Conservation (phyloP, 2,329 filamentous ascomycete genomes). For the Calycina herbarum region DNA sequence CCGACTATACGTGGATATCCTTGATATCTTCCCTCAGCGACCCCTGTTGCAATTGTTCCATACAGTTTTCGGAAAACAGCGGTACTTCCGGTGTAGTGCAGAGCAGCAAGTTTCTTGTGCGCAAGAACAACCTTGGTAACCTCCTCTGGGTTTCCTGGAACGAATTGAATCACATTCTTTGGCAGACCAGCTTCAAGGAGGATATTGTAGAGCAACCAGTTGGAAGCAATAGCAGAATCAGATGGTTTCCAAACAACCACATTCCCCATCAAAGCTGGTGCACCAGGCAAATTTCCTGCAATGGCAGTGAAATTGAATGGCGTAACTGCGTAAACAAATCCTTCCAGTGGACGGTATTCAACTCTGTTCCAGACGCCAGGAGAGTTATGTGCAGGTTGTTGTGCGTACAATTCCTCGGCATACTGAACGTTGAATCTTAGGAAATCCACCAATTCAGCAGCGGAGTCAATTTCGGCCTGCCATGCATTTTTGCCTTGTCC, state of each 20-base stretch:
- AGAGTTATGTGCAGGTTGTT: conserved; percentile 83
- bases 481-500: conserved; percentile 98
- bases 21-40: conserved; percentile 78
- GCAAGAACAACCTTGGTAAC: conserved; percentile 76
- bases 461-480: conserved; percentile 98
- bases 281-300: conserved; percentile 79
- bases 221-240: conserved; percentile 82
- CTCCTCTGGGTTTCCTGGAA: conserved; percentile 83
- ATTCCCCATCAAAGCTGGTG: conserved; percentile 87
- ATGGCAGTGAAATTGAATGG: conserved; percentile 99
- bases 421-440: conserved; percentile 93
- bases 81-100: conserved; percentile 94
- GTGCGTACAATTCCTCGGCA: conserved; percentile 84
- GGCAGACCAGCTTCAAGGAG: conserved; percentile 89
- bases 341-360: conserved; percentile 87
- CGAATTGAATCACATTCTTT: conserved; percentile 86
- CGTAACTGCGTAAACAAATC: conserved; percentile 91
- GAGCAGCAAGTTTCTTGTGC: conserved; percentile 80
- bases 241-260: conserved; percentile 98
- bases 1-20: conserved; percentile 88
- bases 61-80: conserved; percentile 87
- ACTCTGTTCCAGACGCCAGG: conserved; percentile 88
- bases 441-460: conserved; percentile 90
- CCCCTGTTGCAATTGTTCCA: conserved; percentile 78
- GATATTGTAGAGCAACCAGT: conserved; percentile 88